Base-by-base conservation (phyloP, 306 rosid species). In the Fragaria vesca region DNA sequence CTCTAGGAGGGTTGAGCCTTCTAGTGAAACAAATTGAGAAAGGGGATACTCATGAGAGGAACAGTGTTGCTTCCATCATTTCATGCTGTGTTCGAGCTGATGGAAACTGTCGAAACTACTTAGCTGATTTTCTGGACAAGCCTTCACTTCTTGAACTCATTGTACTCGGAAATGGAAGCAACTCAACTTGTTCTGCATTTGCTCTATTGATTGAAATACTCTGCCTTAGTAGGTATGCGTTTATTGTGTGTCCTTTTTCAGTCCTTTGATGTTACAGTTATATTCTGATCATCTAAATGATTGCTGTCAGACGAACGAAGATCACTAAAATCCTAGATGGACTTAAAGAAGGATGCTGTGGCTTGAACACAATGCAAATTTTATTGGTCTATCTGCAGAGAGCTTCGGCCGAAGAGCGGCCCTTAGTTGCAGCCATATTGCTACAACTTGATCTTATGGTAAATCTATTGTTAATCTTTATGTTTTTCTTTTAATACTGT, bases 361-460 rank as follows among this genome's bases (percentile, higher is more conserved):
- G 98, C 62, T 57, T 91, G 73, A 86, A 76, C 86, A 78, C 81
- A 63, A 85, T 86, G 93, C 94, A 91, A 78, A 80, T 90, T 66
- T 90, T 94, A 52, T 86, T 86, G 63, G 84, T 81, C 62, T 82
- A 85, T 79, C 96, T 90, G 66, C 88, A 77, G 51, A 88, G 86
- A 81, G 88, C 93, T 61, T 78, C 76, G 71, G 85, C 69, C 0
- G 90, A 91, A 80, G 90, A 91, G 55, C 76, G 82, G 40, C 94
- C 93, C 38, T 78, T 90, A 74, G 88, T 84, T 75, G 94, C 98
- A 17, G 83, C 87, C 58, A 85, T 86, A 54, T 47, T 91, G 34
- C 83, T 94, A 82, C 86, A 87, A 74, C 96, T 94, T 85, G 96
- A 94, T 90, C 86, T 90, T 78, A 79, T 89, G 96, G 97, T 94